phyloP scores from a whole-genome alignment of 148 eudicot species.

The Vaccinium vitisidaea region DNA sequence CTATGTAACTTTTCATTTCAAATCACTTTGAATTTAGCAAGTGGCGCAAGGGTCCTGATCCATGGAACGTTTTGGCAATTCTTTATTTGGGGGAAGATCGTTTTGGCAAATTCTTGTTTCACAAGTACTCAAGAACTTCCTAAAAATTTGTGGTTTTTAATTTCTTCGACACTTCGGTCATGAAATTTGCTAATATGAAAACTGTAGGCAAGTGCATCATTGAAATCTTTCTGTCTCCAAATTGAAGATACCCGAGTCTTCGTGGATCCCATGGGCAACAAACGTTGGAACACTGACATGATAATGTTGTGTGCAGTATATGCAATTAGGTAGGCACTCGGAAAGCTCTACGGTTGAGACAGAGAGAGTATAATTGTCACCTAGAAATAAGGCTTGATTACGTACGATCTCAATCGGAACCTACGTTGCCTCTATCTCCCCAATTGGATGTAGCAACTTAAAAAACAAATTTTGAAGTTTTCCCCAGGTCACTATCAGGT shows the following conservation, averaged over 20 bases:
- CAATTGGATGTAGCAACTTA: not conserved
- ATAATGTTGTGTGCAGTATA: not conserved
- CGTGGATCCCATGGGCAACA: not conserved
- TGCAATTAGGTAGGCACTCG: not conserved
- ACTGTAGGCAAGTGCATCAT: no score
- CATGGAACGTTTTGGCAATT: not conserved
- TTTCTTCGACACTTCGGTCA: no score
- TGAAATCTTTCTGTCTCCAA: not conserved
- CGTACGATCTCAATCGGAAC: not conserved
- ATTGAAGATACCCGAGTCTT: no score
- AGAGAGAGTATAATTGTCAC: not conserved
- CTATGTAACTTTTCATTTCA: not conserved
- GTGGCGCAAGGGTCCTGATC: not conserved
- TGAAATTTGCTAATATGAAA: no score
- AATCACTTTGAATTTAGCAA: not conserved
- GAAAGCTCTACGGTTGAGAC: not conserved
- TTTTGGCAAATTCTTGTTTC: no score
- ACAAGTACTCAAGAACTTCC: no score
- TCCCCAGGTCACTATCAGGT: not conserved
- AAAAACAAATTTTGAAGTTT: not conserved
- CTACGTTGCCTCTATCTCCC: not conserved
- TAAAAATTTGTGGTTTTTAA: no score
- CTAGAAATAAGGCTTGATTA: constrained; percentile 8
- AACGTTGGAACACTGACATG: not conserved
- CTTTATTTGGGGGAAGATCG: not conserved